Evolutionary conservation across 768 basidiomycete species (phyloP), one percentile per base, ranked within the genome.

Genomic region (Chalciporus piperatus): DNA sequence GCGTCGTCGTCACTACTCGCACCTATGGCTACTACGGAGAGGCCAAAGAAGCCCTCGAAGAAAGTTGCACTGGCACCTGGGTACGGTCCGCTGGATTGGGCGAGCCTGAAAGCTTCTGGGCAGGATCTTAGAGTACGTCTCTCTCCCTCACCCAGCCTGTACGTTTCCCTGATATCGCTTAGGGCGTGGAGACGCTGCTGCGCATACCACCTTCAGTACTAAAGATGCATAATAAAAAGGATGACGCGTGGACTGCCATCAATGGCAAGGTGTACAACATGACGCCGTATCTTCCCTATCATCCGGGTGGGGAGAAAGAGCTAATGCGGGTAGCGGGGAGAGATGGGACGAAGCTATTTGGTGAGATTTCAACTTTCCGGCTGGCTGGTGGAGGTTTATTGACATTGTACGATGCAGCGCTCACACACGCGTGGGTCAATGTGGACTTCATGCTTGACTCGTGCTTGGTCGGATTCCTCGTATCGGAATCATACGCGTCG

Each of bases 191-290:
- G 48, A 74, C 75, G 62, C 89, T 33, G 61, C 39, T 80, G 62
- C 82, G 90, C 19, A 80, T 96, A 56, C 81, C 90, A 10, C 87
- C 85, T 4, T 88, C 87, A 1, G 76, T 85, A 52, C 75, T 95
- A 37, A 90, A 89, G 62, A 64, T 76, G 61, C 96, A 99, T 66
- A 88, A 89, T 49, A 91, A 79, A 46, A 77, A 74, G 32, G 86
- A 87, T 37, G 95, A 99, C 69, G 94, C 92, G 1, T 99, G 97
- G 97, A 80, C 92, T 13, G 86, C 84, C 0, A 84, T 98, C 73
- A 82, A 86, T 59, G 94, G 92, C 48, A 94, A 90, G 65, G 94
- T 99, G 16, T 99, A 99, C 72, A 98, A 98, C 64, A 90, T 99
- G 45, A 94, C 93, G 3, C 82, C 89, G 0, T 99, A 97, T 70